Evolutionary conservation across 176 grass and related monocot species (phyloP), one percentile per base, ranked within the genome.

Genomic region (Eleusine indica): DNA sequence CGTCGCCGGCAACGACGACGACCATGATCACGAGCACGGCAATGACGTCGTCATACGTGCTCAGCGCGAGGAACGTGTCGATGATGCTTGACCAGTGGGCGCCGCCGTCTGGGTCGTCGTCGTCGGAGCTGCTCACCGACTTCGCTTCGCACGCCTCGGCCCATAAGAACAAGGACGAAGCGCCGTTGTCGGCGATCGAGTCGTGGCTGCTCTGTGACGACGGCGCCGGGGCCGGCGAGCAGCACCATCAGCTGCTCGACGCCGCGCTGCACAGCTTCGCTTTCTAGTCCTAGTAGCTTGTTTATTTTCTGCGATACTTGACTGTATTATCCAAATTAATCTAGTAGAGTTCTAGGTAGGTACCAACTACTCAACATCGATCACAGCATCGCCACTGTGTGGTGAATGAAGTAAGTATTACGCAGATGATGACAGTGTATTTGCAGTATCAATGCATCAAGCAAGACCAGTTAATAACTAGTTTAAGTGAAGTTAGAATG

Each of bases 131-230:
- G 18, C 87, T 88, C 17, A 90, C 86, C 9, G 81, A 80, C 8
- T 85, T 82, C 7, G 54, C 54, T 2, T 18, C 17, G 58, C 15
- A 16, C 22, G 75, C 73, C 14, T 51, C 57, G 8, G 16, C 46
- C 32, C 32, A 35, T 12, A 12, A 11, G 6, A 48, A 48, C 5
- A 7, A 48, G 46, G 46, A 9, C 11, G 52, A 8, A 5, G 71
- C 44, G 70, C 87, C 64, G 18, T 66, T 92, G 42, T 90, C 88
- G 7, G 75, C 71, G 68, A 74, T 96, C 62, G 94, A 93, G 75
- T 91, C 88, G 79, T 96, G 94, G 94, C 82, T 96, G 65, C 77
- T 93, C 30, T 85, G 88, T 38, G 87, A 85, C 87, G 94, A 82
- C 70, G 41, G 57, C 75, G 48, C 4, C 70, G 41, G 57, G 71